Base-by-base conservation (phyloP, 2,329 filamentous ascomycete genomes). In the Alternaria ethzedia region DNA sequence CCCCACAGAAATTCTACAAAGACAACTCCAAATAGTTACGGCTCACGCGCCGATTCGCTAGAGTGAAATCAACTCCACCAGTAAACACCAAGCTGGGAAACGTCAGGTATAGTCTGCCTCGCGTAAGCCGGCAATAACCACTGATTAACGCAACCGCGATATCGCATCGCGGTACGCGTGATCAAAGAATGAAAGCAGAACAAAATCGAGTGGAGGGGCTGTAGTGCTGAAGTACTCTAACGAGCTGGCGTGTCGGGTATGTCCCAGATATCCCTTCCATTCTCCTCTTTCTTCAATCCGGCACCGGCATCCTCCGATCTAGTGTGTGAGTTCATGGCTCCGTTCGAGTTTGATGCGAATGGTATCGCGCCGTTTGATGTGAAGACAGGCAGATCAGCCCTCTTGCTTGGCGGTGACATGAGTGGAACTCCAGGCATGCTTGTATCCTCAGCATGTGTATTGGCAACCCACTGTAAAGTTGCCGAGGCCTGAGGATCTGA, bases 321-420 rank as follows among this genome's bases (percentile, higher is more conserved):
- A 43, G 32, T 7, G n/a, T 10, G 36, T 20, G 15, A 30, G 49
- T 41, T 41, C 7, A 15, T 23, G 12, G 2, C n/a, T 15, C 25
- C 58, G 5, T 44, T 47, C 10, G 43, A 12, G 28, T 70, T 82
- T 9, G 69, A 44, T 15, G 76, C 78, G 59, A 80, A 81, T 4
- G 78, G 78, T 56, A 81, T 80, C 7, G 63, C 57, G 9, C 78
- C 70, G 32, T 71, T 75, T 2, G 85, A 79, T 17, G 82, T 83
- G 62, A 87, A 86, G 1, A 84, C 77, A 3, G 86, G 85, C 26
- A 87, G 74, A 21, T 82, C 81, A 17, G 81, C 75, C 62, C 78
- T 82, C 46, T 79, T 81, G 51, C 74, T 72, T 12, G 76, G 63
- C 2, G 76, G 72, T 44, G 78, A 75, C 67, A 73, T 63, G 45